These are phyloP conservation scores for Saccharomyces paradoxus DNA, from an alignment of 805 yeast species.

Conservation along the genomic window DNA sequence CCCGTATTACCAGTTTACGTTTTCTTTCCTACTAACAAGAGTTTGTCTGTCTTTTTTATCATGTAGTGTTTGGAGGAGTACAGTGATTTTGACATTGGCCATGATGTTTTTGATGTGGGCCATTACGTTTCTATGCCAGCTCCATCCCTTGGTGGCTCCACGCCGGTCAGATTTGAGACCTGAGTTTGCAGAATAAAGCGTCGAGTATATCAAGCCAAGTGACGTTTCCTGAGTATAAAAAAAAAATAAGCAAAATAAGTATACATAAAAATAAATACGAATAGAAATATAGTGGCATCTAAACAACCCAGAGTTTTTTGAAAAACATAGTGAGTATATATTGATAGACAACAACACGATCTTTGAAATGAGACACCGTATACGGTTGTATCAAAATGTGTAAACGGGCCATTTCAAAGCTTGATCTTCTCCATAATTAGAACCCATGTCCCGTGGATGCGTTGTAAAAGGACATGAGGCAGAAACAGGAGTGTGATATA, in stretches of 20 bases:
- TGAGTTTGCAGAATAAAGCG: slow-evolving; percentile 37
- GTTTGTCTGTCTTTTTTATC: neutral
- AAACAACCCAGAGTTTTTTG: neutral
- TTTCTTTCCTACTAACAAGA: slow-evolving; percentile 3
- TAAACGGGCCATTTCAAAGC: slow-evolving; percentile 34
- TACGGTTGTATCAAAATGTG: slow-evolving; percentile 47
- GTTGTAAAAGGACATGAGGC: slow-evolving; percentile 41
- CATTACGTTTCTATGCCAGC: slow-evolving; percentile 72
- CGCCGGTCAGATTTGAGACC: slow-evolving; percentile 86
- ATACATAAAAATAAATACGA: neutral
- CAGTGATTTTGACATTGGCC: slow-evolving; percentile 56
- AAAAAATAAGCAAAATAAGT: neutral
- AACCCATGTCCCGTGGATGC: slow-evolving; percentile 48
- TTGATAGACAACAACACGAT: neutral
- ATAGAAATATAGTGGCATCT: neutral
- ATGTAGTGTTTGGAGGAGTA: slow-evolving; percentile 59
- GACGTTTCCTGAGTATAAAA: neutral
- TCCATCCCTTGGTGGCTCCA: slow-evolving; percentile 88
- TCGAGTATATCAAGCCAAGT: neutral
- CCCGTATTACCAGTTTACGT: neutral
- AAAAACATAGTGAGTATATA: neutral
- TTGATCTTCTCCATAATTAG: slow-evolving; percentile 55
- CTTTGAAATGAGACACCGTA: slow-evolving; percentile 8
- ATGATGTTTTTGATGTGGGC: slow-evolving; percentile 91
- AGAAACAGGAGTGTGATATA: slow-evolving; percentile 47